Percentiles rank a stretch among this genome's conserved stretches.
phyloP scores from a whole-genome alignment of 78 protist genomes.

The Polysphondylium violaceum region DNA sequence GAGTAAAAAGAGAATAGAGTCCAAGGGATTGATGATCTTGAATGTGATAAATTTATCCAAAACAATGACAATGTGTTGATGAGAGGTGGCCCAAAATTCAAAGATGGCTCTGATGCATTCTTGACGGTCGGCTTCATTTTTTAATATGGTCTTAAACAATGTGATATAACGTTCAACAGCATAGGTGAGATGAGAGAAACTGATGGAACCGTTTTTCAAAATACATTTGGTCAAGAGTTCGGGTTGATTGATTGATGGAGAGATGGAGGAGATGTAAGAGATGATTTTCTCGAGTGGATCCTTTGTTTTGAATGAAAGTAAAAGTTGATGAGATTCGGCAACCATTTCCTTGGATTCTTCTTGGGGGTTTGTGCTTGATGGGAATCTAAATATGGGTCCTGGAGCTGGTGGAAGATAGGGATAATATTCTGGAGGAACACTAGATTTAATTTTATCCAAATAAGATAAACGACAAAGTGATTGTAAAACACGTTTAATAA shows the following conservation, averaged over 20 bases:
- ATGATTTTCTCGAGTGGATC: constrained; percentile 60
- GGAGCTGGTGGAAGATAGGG: constrained; percentile 48
- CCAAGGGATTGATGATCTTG: constrained; percentile 53
- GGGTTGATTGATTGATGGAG: constrained; percentile 8
- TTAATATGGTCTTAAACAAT: constrained; percentile 34
- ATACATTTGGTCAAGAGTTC: constrained; percentile 75
- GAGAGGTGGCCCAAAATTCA: constrained; percentile 55
- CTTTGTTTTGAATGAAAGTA: constrained; percentile 41
- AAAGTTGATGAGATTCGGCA: constrained; percentile 52
- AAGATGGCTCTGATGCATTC: constrained; percentile 34
- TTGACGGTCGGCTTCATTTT: constrained; percentile 40
- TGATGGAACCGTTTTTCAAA: constrained; percentile 50
- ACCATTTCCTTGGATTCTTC: constrained; percentile 63
- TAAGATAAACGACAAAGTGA: constrained; percentile 45
- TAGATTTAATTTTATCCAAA: constrained; percentile 62
- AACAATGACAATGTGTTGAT: constrained; percentile 66
- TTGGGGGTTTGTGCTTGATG: not conserved
- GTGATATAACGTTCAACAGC: constrained; percentile 71
- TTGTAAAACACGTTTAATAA: constrained; percentile 27
- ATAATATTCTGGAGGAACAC: constrained; percentile 51
- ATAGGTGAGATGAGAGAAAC: constrained; percentile 67
- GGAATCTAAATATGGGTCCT: constrained; percentile 41
- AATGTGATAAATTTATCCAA: constrained; percentile 62
- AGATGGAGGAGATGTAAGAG: constrained; percentile 10
- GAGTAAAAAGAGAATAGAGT: constrained; percentile 16